These are phyloP conservation scores for Ilyonectria robusta DNA, from an alignment of 2,329 filamentous ascomycete species.

Conservation along the genomic window DNA sequence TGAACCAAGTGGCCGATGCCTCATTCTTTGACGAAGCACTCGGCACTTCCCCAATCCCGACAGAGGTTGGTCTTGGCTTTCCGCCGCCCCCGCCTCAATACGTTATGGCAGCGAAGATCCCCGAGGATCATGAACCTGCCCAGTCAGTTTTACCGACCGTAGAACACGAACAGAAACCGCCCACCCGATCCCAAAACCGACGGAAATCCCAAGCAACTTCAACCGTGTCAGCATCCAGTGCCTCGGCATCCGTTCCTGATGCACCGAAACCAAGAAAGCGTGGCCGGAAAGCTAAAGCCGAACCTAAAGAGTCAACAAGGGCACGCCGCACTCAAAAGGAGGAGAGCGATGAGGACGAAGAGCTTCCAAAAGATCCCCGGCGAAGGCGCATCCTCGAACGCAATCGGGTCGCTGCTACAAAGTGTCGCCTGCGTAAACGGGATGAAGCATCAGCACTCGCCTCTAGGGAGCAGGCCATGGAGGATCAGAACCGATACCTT, in stretches of 20 bases:
- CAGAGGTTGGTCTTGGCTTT: conserved; percentile 38
- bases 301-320: conserved; percentile 30
- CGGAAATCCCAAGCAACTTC: conserved; percentile 32
- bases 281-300: conserved; percentile 45
- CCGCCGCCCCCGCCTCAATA: conserved; percentile 34
- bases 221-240: conserved; percentile 23
- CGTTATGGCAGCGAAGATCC: conserved; percentile 17
- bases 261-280: conserved; percentile 43
- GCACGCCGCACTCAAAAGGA: conserved; percentile 22
- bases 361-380: conserved; percentile 42
- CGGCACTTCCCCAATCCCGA: conserved; percentile 36
- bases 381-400: conserved; percentile 49
- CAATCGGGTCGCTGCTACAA: conserved; percentile 51
- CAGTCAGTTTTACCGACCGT: conserved; percentile 28
- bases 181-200: conserved; percentile 22
- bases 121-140: conserved; percentile 14
- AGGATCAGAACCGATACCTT: conserved; percentile 50
- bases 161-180: conserved; percentile 32
- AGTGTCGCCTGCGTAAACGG: conserved; percentile 51
- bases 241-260: background rate
- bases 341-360: conserved; percentile 42
- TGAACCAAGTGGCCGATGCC: conserved; percentile 38
- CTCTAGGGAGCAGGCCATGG: conserved; percentile 47
- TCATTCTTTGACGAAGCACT: conserved; percentile 49
- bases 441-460: conserved; percentile 50